These are phyloP conservation scores for Diaporthe eres DNA, from an alignment of 2,329 filamentous ascomycete species.

Conservation along the genomic window DNA sequence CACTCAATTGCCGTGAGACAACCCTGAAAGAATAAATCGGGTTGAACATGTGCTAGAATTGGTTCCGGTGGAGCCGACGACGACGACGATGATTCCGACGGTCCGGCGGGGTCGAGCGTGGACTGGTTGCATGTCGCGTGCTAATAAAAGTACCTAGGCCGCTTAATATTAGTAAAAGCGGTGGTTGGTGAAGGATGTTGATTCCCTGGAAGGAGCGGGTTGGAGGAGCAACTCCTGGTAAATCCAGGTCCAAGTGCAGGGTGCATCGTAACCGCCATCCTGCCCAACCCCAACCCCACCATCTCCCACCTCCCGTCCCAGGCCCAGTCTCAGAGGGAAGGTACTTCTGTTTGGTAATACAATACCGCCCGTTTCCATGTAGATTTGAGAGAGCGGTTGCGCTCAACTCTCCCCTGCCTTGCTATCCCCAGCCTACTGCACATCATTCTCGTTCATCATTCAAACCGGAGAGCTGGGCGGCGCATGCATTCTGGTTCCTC, in stretches of 20 bases:
- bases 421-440: neutral
- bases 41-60: neutral
- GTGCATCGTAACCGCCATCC: neutral
- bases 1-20: conserved; percentile 21
- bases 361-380: neutral
- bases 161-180: conserved; percentile 29
- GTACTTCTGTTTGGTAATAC: conserved; percentile 14
- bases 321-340: neutral
- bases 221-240: conserved; percentile 28
- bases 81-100: neutral
- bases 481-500: conserved; percentile 17
- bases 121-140: conserved; percentile 11
- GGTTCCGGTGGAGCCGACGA: neutral
- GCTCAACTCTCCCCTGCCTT: conserved; percentile 19
- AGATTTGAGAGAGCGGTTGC: neutral
- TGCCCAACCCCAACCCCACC: conserved; percentile 24
- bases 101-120: neutral
- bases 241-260: conserved; percentile 6
- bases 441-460: neutral
- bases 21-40: neutral
- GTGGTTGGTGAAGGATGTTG: conserved; percentile 33
- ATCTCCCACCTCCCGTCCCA: neutral
- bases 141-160: conserved; percentile 4
- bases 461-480: neutral
- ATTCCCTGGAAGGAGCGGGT: conserved; percentile 29